Base-by-base conservation (phyloP, 2,329 filamentous ascomycete genomes). In the Fonsecaea erecta region DNA sequence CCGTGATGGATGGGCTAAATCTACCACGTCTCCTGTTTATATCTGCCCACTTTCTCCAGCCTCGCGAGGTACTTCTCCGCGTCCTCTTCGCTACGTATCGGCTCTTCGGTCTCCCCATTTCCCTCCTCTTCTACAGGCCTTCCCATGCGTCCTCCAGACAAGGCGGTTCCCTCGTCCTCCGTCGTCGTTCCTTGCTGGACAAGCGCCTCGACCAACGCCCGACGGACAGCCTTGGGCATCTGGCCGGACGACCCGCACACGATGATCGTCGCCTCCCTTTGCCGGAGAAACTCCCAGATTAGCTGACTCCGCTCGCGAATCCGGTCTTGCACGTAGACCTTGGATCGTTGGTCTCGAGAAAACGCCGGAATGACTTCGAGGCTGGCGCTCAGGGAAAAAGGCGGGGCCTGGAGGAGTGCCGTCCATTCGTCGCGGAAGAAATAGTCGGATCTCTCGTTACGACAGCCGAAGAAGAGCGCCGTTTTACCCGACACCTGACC, bases 361-460 rank as follows among this genome's bases (percentile, higher is more conserved):
- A 92, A 92, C 0, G 90, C 90, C 0, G 86, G 84, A 58, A 84
- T 79, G 1, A 90, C 82, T 6, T 81, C 77, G 5, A 91, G 76
- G 1, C 79, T 76, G 1, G 82, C 68, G 1, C 21, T 54, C 21
- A 6, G 24, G 57, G n/a, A 46, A 18, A 34, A 18, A 3, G 8
- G 14, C 18, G 11, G 2, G 56, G 28, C 28, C 28, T 3, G 30
- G 2, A 30, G 51, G 12, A 88, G 70, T 0, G 73, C 46, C 1
- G 79, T 73, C 93, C 93, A 97, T 68, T 98, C 93, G 0, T 88
- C 77, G 4, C 82, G 77, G 75, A 95, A 99, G 78, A 93, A 93
- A 77, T 86, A 97, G 75, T 99, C 95, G 0, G 89, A 85, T 0
- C 80, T 72, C 11, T 82, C 78, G 72, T 91, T 96, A 34, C 95